Evolutionary conservation across 2,329 filamentous ascomycete genomes (phyloP).

Genomic region (Neophaeococcomyces mojaviensis): DNA sequence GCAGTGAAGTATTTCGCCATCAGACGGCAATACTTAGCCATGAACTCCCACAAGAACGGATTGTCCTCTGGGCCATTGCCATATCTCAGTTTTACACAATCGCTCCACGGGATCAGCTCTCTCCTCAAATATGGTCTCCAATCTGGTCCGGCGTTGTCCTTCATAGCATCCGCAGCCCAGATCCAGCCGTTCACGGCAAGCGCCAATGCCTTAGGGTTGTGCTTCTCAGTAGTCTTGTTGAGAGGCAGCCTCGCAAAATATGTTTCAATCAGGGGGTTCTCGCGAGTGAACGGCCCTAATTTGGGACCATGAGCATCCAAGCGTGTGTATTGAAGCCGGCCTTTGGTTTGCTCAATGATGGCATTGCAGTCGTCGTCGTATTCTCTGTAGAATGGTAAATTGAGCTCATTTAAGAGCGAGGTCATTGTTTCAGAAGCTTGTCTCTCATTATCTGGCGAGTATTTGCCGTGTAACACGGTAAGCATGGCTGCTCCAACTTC

Average conservation of each 20-base stretch:
- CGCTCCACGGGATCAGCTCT: slow-evolving; percentile 96
- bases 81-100: slow-evolving; percentile 95
- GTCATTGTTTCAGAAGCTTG: slow-evolving; percentile 45
- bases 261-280: slow-evolving; percentile 78
- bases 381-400: slow-evolving; percentile 82
- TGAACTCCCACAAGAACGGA: slow-evolving; percentile 90
- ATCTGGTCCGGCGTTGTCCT: slow-evolving; percentile 83
- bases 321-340: slow-evolving; percentile 88
- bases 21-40: slow-evolving; percentile 83
- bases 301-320: slow-evolving; percentile 89
- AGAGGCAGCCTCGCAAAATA: slow-evolving; percentile 87
- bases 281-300: slow-evolving; percentile 65
- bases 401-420: slow-evolving; percentile 70
- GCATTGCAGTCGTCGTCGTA: slow-evolving; percentile 77
- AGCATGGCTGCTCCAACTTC: slow-evolving; percentile 61
- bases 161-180: slow-evolving; percentile 90
- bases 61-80: slow-evolving; percentile 73
- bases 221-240: slow-evolving; percentile 69
- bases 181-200: slow-evolving; percentile 98
- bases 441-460: slow-evolving; percentile 45
- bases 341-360: slow-evolving; percentile 85
- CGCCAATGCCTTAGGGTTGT: slow-evolving; percentile 67
- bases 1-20: slow-evolving; percentile 93
- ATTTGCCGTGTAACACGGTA: slow-evolving; percentile 61
- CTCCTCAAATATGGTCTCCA: slow-evolving; percentile 91